Base-by-base conservation (phyloP, 805 yeast genomes). In the Lachancea fermentati region DNA sequence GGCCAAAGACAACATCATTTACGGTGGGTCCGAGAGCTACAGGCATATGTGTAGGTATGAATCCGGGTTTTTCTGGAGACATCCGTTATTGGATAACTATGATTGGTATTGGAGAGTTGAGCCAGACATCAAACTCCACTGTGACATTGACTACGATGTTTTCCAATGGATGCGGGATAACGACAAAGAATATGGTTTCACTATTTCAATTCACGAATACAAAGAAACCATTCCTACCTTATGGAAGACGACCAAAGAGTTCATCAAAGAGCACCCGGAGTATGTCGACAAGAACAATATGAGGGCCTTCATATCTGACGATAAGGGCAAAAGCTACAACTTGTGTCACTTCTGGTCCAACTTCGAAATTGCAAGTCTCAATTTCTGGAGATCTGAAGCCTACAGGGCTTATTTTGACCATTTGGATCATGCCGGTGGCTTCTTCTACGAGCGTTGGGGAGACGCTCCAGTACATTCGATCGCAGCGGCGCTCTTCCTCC, bases 21-120 rank as follows among this genome's bases (percentile, higher is more conserved):
- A 81, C 47, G 88, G 86, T 47, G 79, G 73, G 46, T 75, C 81
- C 14, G 71, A 67, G 45, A 76, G 86, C 2, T 81, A 81, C 55
- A 78, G 96, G 67, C 94, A 87, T 63, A 87, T 87, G 96, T 87
- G 96, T 62, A 75, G 96, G 58, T 88, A 73, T 57, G 94, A 86
- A 64, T 81, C 93, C 11, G 96, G 96, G 1, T 84, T 87, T 66
- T 88, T 88, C 66, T 87, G 75, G 71, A 76, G 81, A 65, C 93
- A 85, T 58, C 81, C 81, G 32, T 57, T 83, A 43, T 60, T 88
- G 72, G 69, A 69, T 41, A 81, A 85, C n/a, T 87, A 79, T 62
- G 87, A 84, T 46, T 88, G 81, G 73, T 88, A 88, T 71, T 88
- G 96, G 96, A 78, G 96, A 66, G 95, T 88, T 41, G 96, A 88